Evolutionary conservation across 768 basidiomycete genomes (phyloP).

Genomic region (Pulveroboletus sp.): DNA sequence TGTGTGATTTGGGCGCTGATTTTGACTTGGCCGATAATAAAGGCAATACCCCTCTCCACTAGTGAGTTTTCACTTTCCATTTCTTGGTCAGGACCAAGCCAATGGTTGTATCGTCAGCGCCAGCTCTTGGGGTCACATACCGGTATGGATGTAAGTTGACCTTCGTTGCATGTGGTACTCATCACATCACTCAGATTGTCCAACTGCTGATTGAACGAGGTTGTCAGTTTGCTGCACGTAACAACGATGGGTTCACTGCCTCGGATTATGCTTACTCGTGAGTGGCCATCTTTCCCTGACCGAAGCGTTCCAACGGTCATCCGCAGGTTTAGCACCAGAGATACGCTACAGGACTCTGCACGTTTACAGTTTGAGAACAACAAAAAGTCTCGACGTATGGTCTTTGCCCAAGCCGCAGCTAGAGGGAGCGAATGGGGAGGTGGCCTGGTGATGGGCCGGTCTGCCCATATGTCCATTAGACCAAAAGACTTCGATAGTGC

Average conservation of each 20-base stretch:
- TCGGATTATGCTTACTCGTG: conserved; percentile 80
- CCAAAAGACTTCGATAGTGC: conserved; percentile 37
- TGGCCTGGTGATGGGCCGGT: conserved; percentile 36
- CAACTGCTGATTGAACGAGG: conserved; percentile 86
- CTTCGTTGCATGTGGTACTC: conserved; percentile 6
- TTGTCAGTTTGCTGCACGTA: conserved; percentile 75
- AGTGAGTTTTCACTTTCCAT: conserved; percentile 48
- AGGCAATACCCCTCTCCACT: conserved; percentile 91
- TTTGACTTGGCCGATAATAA: conserved; percentile 84
- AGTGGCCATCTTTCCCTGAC: conserved; percentile 5
- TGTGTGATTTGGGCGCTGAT: conserved; percentile 89
- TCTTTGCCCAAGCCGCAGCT: conserved; percentile 69
- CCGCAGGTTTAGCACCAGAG: conserved; percentile 62
- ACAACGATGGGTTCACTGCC: conserved; percentile 89
- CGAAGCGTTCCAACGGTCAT: conserved; percentile 2
- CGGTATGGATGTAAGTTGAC: conserved; percentile 43
- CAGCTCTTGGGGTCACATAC: conserved; percentile 81
- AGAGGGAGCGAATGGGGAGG: conserved; percentile 60
- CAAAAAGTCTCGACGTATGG: conserved; percentile 65
- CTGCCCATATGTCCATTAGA: conserved; percentile 45
- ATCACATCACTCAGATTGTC: conserved; percentile 49
- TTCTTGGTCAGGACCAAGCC: conserved; percentile 2
- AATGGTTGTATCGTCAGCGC: conserved; percentile 45
- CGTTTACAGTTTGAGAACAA: conserved; percentile 75
- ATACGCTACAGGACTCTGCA: conserved; percentile 77